phyloP scores from a whole-genome alignment of 2,329 filamentous ascomycete genomes.

The Penicillium sp. region DNA sequence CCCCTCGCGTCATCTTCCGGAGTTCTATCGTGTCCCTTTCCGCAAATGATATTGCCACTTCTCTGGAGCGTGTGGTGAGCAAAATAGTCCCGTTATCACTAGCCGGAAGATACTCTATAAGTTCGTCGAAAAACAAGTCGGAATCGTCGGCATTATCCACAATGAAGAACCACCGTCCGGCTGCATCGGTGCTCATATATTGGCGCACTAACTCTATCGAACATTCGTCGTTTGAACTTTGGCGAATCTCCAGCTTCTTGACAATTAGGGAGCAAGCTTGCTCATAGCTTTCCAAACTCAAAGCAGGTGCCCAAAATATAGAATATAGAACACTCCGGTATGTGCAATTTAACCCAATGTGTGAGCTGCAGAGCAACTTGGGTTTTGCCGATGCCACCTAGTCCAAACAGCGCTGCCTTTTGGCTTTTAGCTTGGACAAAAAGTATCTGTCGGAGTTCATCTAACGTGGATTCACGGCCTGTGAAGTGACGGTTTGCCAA shows the following conservation, averaged over 20 bases:
- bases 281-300: conserved; percentile 13
- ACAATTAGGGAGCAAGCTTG: conserved; percentile 11
- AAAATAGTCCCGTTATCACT: conserved; percentile 20
- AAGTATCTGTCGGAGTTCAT: not conserved
- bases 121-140: conserved; percentile 11
- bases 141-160: conserved; percentile 27
- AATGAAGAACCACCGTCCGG: conserved; percentile 23
- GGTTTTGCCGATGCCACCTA: conserved; percentile 29
- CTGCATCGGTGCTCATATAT: conserved; percentile 5
- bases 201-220: conserved; percentile 5
- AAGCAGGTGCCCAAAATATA: conserved; percentile 18
- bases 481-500: not conserved
- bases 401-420: conserved; percentile 14
- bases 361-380: conserved; percentile 24
- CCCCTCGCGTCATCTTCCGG: conserved; percentile 14
- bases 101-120: conserved; percentile 13
- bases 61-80: conserved; percentile 24
- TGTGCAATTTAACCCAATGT: conserved; percentile 8
- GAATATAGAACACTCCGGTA: conserved; percentile 14
- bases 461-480: not conserved
- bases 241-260: conserved; percentile 2
- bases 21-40: conserved; percentile 22
- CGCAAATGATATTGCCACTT: not conserved
- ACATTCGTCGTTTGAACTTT: conserved; percentile 7
- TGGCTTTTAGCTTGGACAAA: not conserved